phyloP scores from a whole-genome alignment of 2,329 filamentous ascomycete genomes.

The Sclerotinia borealis region DNA sequence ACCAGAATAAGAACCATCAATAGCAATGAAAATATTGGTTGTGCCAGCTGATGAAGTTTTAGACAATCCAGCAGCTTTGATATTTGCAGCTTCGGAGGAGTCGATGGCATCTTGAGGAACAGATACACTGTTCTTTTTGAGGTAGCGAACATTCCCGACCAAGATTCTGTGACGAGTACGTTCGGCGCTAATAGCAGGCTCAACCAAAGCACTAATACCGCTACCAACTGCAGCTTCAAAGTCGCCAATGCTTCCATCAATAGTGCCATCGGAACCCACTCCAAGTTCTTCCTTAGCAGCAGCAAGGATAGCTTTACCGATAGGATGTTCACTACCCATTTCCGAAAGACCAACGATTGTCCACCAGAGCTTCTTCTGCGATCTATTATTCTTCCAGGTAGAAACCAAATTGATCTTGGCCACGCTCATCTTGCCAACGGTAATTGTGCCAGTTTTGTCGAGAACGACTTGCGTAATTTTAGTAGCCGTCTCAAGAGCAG shows the following conservation, averaged over 20 bases:
- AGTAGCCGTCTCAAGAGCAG: slow-evolving; percentile 82
- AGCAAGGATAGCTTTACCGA: slow-evolving; percentile 78
- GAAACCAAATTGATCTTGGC: slow-evolving; percentile 61
- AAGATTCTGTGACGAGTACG: slow-evolving; percentile 70
- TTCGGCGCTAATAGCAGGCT: slow-evolving; percentile 64
- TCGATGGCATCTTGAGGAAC: slow-evolving; percentile 59
- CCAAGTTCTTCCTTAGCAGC: slow-evolving; percentile 72
- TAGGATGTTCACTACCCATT: slow-evolving; percentile 91
- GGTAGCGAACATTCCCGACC: slow-evolving; percentile 74
- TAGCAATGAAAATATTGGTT: slow-evolving; percentile 86
- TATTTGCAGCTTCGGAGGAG: slow-evolving; percentile 54
- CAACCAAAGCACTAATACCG: slow-evolving; percentile 75
- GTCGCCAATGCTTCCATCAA: slow-evolving; percentile 79
- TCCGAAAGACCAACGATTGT: slow-evolving; percentile 91
- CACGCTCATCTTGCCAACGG: slow-evolving; percentile 91
- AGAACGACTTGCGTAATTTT: slow-evolving; percentile 86
- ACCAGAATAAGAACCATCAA: slow-evolving; percentile 75
- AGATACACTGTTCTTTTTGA: slow-evolving; percentile 62
- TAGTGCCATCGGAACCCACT: slow-evolving; percentile 61
- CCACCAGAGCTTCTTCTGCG: slow-evolving; percentile 81
- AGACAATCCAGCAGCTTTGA: slow-evolving; percentile 35
- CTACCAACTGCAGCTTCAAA: slow-evolving; percentile 80
- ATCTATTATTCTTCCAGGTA: slow-evolving; percentile 63
- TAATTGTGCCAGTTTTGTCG: slow-evolving; percentile 94
- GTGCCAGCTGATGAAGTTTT: slow-evolving; percentile 54